These are phyloP conservation scores for Trypanosoma lewisi DNA, from an alignment of 208 protist species.

Conservation along the genomic window DNA sequence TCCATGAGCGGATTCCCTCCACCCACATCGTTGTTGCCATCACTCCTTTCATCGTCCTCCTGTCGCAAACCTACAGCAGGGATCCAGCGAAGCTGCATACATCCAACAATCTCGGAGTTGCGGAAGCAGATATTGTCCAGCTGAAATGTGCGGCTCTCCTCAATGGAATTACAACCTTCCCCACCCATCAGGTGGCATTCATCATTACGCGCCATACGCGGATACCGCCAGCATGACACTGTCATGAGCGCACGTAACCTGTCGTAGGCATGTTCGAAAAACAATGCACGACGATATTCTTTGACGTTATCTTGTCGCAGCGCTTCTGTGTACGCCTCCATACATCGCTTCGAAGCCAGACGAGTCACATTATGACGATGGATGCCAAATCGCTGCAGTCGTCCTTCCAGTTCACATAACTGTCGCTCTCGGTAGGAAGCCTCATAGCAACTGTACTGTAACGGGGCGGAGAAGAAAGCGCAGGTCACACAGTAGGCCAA, in stretches of 20 bases:
- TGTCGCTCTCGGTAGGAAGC: not conserved
- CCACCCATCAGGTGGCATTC: conserved; percentile 13
- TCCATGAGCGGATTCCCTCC: conserved; percentile 6
- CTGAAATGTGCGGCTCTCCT: conserved; percentile 6
- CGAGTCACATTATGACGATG: conserved; percentile 17
- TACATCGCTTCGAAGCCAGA: not conserved
- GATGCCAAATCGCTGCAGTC: conserved; percentile 21
- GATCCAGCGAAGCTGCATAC: conserved; percentile 22
- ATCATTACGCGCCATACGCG: not conserved
- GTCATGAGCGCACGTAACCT: not conserved
- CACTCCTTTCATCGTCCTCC: not conserved
- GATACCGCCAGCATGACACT: not conserved
- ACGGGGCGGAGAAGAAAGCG: conserved; percentile 11
- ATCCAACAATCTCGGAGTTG: conserved; percentile 14
- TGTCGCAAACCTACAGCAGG: not conserved
- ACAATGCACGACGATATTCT: conserved; percentile 2
- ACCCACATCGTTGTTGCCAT: not conserved
- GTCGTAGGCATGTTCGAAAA: conserved; percentile 13
- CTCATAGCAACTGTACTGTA: conserved; percentile 9
- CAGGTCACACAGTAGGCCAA: conserved; percentile 15
- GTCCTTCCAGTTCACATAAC: conserved; percentile 4
- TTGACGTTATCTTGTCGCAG: not conserved
- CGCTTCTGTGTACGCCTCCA: conserved; percentile 6
- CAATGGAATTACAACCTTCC: conserved; percentile 10
- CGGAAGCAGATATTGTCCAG: conserved; percentile 19